Base-by-base conservation (phyloP, 2,329 filamentous ascomycete genomes). In the Lecanicillium sp. region DNA sequence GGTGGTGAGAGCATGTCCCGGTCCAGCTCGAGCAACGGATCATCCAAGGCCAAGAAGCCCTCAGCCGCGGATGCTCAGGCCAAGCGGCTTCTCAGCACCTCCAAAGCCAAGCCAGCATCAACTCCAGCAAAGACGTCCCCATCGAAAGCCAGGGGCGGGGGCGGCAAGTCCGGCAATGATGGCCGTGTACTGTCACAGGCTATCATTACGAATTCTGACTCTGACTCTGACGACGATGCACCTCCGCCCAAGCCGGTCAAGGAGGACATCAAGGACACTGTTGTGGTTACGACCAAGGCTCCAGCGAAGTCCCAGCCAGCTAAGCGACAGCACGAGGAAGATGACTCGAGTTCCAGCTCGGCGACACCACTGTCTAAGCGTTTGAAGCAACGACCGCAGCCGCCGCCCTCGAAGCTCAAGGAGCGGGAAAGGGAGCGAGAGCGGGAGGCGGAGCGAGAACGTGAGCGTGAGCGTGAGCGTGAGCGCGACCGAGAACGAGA, bases 341-440 rank as follows among this genome's bases (percentile, higher is more conserved):
- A 62, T 12, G 73, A 76, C 46, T 74, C 73, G 41, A 77, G 72
- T 49, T 79, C 74, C 3, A 78, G 74, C 55, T 79, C 75, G 1
- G 72, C 71, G 12, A 72, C 70, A 10, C 74, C 74, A 3, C 58
- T 79, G 10, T 72, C 66, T 50, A 78, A 78, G 57, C 68, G 74
- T n/a, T 60, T 71, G 47, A 77, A 76, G 60, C 58, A 66, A 17
- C 69, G 65, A 52, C 65, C 66, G 41, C 53, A 63, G 4, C 44
- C 62, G 28, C 50, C 57, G 10, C 52, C 55, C 39, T 44, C 53
- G 4, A 59, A 52, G 44, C 42, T 46, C 27, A 63, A 61, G 46
- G 40, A 41, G n/a, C 36, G 27, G 48, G 47, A 25, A 11, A 25
- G 22, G 22, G 22, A 5, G 41, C 50, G 15, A 46, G 48, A 44